Evolutionary conservation across 306 rosid species (phyloP), one percentile per base, ranked within the genome.

Genomic region (Malus orientalis): DNA sequence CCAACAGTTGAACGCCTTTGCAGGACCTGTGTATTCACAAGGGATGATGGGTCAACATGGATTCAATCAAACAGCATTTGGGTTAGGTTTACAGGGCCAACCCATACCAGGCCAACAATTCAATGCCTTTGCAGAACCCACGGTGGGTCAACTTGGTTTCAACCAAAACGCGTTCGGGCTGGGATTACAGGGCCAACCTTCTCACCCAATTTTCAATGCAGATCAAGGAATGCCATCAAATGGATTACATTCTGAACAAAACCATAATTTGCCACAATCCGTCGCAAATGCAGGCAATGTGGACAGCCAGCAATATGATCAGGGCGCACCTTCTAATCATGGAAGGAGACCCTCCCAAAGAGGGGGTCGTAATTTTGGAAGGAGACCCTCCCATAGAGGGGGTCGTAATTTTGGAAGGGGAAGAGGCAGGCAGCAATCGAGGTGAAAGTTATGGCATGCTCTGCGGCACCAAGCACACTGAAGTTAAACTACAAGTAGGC

Each of bases 341-440:
- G 92, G 90, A 74, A 86, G 93, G 70, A 80, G 76, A 79, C 76
- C 85, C 32, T 70, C 73, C 60, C 91, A 64, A 47, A 79, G 87
- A 13, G 78, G 81, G 1, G 88, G 90, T 69, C 78, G 82, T 49
- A 80, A 70, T 67, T 82, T 82, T 76, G 74, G 74, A 78, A 60
- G 87, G 51, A 30, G 32, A 30, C 32, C 32, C 32, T 30, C 32
- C 32, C 32, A 30, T 30, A 30, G 32, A 30, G 32, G 32, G 32
- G 4, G 5, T 30, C 33, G 5, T 30, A 30, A 30, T 67, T 82
- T 82, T 76, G 74, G 74, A 78, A 60, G 87, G 51, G 77, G 93
- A 76, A 82, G 83, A 77, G 90, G 91, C 64, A 42, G 89, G 86
- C 85, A 81, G 69, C 89, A 90, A 69, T 44, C 84, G 32, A 75